phyloP scores from a whole-genome alignment of 2,329 filamentous ascomycete species.

The Aureobasidium sp. region DNA sequence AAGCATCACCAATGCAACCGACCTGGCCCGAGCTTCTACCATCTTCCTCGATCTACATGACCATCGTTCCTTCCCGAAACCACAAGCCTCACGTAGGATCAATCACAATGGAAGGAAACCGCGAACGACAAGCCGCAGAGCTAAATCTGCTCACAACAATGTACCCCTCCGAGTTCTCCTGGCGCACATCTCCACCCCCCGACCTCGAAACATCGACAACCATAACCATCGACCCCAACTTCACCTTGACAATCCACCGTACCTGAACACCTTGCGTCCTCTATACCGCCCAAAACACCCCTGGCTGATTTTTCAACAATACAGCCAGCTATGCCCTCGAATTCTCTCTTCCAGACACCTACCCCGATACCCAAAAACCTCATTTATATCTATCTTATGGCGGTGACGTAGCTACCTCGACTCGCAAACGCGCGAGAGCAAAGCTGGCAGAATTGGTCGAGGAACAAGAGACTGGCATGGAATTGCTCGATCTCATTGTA shows the following conservation, averaged over 20 bases:
- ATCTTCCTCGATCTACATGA: neutral
- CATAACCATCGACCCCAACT: conserved; percentile 6
- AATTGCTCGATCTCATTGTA: conserved; percentile 15
- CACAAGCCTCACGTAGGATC: neutral
- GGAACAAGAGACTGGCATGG: conserved; percentile 6
- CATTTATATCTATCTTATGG: conserved; percentile 15
- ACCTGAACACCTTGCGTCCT: neutral
- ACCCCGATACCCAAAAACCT: conserved; percentile 13
- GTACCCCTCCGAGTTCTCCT: conserved; percentile 19
- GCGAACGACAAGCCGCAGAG: conserved; percentile 16
- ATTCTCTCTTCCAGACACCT: conserved; percentile 14
- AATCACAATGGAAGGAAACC: conserved; percentile 9
- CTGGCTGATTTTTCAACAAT: conserved; percentile 12
- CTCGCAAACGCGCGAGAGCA: conserved; percentile 14
- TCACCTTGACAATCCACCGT: conserved; percentile 14
- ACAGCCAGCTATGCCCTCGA: conserved; percentile 16
- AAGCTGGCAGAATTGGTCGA: conserved; percentile 3
- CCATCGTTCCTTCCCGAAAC: neutral
- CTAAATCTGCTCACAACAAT: conserved; percentile 16
- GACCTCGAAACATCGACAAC: neutral
- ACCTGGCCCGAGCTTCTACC: conserved; percentile 6
- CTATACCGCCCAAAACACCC: neutral
- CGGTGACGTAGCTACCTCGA: conserved; percentile 11
- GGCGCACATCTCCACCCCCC: conserved; percentile 10
- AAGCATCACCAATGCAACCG: conserved; percentile 8